Evolutionary conservation across 164 flowering plant species (phyloP).

Genomic region (Tinospora cordifolia): DNA sequence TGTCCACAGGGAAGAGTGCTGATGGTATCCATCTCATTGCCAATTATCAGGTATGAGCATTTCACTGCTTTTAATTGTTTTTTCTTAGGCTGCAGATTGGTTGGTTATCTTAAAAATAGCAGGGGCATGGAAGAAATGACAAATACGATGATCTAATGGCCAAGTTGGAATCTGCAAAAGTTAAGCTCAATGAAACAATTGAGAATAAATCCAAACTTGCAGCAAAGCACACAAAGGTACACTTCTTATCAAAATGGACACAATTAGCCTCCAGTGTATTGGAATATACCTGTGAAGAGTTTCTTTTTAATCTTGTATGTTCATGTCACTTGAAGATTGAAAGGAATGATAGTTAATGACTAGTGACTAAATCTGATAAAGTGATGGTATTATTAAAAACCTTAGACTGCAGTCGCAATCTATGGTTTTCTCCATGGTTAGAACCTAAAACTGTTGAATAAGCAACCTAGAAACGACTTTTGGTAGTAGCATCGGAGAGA

Average conservation of each 20-base stretch:
- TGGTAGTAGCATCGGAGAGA: no score
- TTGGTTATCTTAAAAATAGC: constrained; percentile 6
- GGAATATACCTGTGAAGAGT: neutral
- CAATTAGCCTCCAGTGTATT: neutral
- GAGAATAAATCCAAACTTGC: constrained; percentile 28
- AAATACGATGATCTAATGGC: constrained; percentile 18
- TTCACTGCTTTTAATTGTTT: neutral
- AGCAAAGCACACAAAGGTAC: constrained; percentile 36
- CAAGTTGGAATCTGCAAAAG: constrained; percentile 31
- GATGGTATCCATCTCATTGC: constrained; percentile 7
- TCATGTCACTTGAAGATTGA: neutral
- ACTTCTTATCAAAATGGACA: constrained; percentile 5
- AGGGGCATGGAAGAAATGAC: constrained; percentile 23
- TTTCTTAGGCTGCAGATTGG: neutral
- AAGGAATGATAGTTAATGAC: no score
- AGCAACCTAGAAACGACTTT: no score
- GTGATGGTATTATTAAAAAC: no score
- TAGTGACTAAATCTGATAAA: no score
- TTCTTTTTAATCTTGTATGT: neutral
- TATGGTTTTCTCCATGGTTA: no score
- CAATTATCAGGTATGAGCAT: constrained; percentile 17
- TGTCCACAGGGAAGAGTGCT: constrained; percentile 12
- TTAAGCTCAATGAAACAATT: constrained; percentile 25
- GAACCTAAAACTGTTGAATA: no score
- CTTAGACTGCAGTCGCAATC: no score